Percentiles rank a stretch among this genome's conserved stretches.
Evolutionary conservation across 805 yeast genomes (phyloP).

Genomic region (Cephaloascus fragrans): DNA sequence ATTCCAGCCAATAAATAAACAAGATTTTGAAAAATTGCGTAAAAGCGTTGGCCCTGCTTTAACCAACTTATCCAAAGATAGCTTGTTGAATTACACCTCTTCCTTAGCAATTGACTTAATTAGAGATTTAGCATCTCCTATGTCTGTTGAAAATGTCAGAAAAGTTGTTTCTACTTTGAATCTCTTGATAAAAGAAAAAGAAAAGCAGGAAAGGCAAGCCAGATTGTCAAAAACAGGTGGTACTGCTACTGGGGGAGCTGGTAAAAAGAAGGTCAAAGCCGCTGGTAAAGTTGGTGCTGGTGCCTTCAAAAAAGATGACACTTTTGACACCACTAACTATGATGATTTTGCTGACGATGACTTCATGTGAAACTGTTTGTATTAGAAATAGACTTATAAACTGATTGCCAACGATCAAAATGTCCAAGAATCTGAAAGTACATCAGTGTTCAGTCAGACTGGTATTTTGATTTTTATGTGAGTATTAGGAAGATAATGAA

Average conservation of each 20-base stretch:
- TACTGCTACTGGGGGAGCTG: constrained; percentile 86
- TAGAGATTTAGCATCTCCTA: constrained; percentile 76
- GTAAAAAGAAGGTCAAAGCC: constrained; percentile 88
- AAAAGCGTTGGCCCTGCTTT: constrained; percentile 59
- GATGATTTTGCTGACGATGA: constrained; percentile 67
- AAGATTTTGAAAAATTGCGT: constrained; percentile 70
- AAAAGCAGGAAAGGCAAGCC: constrained; percentile 81
- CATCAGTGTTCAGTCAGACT: too few species aligned
- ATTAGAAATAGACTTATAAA: too few species aligned
- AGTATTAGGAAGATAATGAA: too few species aligned
- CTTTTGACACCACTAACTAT: constrained; percentile 43
- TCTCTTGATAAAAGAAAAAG: constrained; percentile 76
- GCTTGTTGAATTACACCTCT: constrained; percentile 61
- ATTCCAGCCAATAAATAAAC: constrained; percentile 73
- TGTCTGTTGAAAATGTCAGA: constrained; percentile 72
- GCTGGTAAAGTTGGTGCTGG: constrained; percentile 49
- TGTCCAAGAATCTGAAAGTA: too few species aligned
- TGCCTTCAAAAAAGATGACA: constrained; percentile 53
- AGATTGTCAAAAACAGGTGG: constrained; percentile 77
- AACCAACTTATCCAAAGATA: constrained; percentile 48
- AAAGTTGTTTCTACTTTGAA: constrained; percentile 80
- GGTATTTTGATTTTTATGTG: too few species aligned
- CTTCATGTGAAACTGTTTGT: constrained; percentile 69
- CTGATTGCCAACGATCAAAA: too few species aligned
- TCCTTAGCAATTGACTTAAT: constrained; percentile 75